Evolutionary conservation across 1,284 basidiomycete species (phyloP).

Genomic region (Austropuccinia psidii): DNA sequence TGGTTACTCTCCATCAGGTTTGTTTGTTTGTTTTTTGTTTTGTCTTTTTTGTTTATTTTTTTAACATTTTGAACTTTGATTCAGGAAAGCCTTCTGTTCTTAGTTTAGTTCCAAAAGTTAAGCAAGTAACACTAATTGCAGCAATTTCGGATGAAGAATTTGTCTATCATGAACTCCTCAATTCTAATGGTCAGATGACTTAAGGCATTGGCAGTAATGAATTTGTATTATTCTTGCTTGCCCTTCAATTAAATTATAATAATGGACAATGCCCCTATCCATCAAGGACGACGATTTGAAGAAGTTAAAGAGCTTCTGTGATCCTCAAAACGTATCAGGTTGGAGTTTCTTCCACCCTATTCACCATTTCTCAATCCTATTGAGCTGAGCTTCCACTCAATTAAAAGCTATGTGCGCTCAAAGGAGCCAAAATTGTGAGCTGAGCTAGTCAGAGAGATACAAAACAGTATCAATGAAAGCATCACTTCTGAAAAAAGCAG

Average conservation of each 20-base stretch:
- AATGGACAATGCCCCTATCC: constrained; percentile 9
- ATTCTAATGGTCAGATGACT: background rate
- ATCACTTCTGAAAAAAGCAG: background rate
- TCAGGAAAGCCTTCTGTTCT: background rate
- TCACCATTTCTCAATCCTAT: constrained; percentile 1
- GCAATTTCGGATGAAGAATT: background rate
- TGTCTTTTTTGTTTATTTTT: background rate
- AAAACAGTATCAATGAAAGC: background rate
- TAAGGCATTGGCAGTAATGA: background rate
- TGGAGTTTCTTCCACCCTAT: background rate
- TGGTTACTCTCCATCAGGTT: background rate
- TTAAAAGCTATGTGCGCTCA: background rate
- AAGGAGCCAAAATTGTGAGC: background rate
- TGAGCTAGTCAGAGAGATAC: background rate
- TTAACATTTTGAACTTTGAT: background rate
- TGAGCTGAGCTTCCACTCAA: background rate
- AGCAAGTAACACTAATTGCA: background rate
- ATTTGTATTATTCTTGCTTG: background rate
- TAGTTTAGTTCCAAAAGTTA: background rate
- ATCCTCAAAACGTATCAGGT: background rate
- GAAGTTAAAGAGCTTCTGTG: background rate
- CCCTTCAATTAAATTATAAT: background rate
- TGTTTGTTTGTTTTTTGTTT: background rate
- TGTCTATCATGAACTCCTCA: constrained; percentile 1
- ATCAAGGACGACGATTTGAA: background rate